Conservation (phyloP, 345 rosid species). For the Melaleuca quinquenervia region DNA sequence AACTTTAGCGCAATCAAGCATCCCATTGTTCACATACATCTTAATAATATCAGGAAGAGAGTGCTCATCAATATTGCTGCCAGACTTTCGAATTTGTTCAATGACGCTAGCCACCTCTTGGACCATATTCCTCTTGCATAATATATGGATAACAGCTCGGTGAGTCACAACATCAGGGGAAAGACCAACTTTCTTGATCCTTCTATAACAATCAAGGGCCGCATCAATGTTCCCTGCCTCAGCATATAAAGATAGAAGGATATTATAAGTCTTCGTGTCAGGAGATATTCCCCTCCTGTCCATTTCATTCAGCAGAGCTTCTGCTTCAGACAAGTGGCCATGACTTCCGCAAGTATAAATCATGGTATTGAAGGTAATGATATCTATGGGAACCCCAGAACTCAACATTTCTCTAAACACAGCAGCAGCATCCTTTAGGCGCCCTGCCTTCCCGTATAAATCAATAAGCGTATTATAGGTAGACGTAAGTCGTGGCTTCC, state of each 20-base stretch:
- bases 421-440: slow-evolving; percentile 67
- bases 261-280: slow-evolving; percentile 78
- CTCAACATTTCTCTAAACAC: slow-evolving; percentile 73
- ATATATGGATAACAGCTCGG: slow-evolving; percentile 61
- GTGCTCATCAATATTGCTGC: slow-evolving; percentile 48
- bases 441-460: slow-evolving; percentile 89
- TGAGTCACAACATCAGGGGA: slow-evolving; percentile 65
- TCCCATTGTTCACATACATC: slow-evolving; percentile 57
- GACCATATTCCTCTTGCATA: slow-evolving; percentile 63
- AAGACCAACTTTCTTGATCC: slow-evolving; percentile 65
- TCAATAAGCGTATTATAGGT: slow-evolving; percentile 81
- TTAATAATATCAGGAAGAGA: slow-evolving; percentile 65
- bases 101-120: slow-evolving; percentile 52
- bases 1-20: slow-evolving; percentile 32
- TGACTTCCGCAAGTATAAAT: slow-evolving; percentile 76
- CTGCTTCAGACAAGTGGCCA: slow-evolving; percentile 70
- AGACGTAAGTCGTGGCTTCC: slow-evolving; percentile 57
- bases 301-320: slow-evolving; percentile 64
- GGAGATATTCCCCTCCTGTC: slow-evolving; percentile 54
- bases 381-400: slow-evolving; percentile 61
- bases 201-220: slow-evolving; percentile 47
- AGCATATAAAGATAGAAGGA: slow-evolving; percentile 63
- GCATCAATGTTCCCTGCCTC: slow-evolving; percentile 57
- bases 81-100: slow-evolving; percentile 43
- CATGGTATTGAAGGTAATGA: slow-evolving; percentile 84